Conservation (phyloP, 352 stramenopile genomes). For the Pythium vanterpoolii region DNA sequence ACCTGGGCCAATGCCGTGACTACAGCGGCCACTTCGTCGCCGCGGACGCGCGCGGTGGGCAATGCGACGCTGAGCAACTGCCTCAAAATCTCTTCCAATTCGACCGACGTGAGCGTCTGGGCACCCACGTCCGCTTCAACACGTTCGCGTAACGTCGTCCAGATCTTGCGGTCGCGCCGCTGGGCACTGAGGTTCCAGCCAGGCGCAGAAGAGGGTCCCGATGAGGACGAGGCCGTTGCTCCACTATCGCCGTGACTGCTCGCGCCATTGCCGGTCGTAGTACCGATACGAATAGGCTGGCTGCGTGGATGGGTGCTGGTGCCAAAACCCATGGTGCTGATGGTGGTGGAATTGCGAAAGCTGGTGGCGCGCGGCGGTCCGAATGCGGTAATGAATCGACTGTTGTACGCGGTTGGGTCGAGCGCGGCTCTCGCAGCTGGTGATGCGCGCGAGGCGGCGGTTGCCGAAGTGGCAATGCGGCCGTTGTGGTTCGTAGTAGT, state of each 20-base stretch:
- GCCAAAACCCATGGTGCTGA: conserved; percentile 18
- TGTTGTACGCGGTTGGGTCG: not conserved
- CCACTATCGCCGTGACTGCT: not conserved
- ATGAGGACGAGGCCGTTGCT: not conserved
- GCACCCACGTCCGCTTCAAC: conserved; percentile 54
- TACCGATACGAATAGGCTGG: conserved; percentile 25
- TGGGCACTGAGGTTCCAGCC: conserved; percentile 62
- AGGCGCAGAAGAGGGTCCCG: conserved; percentile 5
- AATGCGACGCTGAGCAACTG: conserved; percentile 55
- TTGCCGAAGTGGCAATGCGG: not conserved
- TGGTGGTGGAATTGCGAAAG: not conserved
- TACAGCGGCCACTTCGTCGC: conserved; percentile 53
- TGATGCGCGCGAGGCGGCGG: conserved; percentile 3
- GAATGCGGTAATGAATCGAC: conserved; percentile 25
- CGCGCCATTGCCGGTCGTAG: not conserved
- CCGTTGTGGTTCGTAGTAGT: conserved; percentile 6
- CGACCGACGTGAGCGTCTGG: conserved; percentile 63
- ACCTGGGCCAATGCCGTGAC: conserved; percentile 54
- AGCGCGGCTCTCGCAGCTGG: conserved; percentile 3
- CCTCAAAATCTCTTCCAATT: conserved; percentile 78
- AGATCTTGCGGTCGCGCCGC: conserved; percentile 66
- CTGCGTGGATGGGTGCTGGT: conserved; percentile 14
- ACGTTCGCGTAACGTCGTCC: conserved; percentile 45
- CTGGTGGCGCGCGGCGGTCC: conserved; percentile 1
- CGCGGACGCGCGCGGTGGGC: conserved; percentile 63